Conservation (phyloP, 129 eudicot genomes). For the Tanacetum coccineum region DNA sequence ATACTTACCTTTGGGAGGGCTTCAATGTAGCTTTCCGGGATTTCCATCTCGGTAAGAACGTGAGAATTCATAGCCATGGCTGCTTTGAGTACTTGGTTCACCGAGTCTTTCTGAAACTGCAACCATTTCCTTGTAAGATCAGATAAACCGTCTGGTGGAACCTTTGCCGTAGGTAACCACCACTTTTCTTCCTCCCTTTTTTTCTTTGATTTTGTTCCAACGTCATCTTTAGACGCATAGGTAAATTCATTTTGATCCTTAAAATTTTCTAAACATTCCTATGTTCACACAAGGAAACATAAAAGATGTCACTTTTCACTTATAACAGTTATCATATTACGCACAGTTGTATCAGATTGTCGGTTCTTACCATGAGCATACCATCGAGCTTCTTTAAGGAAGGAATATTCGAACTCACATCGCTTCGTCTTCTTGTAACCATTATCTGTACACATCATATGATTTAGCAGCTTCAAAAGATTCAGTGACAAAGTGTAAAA, state of each 20-base stretch:
- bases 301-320: background rate
- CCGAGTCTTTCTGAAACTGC: conserved; percentile 80
- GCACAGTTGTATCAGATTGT: background rate
- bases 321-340: too few relatives aligned
- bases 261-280: conserved; percentile 84
- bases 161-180: conserved; percentile 94
- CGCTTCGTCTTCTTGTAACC: conserved; percentile 71
- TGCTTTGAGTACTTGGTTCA: conserved; percentile 83
- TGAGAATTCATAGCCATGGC: conserved; percentile 95
- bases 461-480: background rate
- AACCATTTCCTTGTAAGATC: conserved; percentile 77
- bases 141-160: conserved; percentile 76
- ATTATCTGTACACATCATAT: conserved; percentile 43
- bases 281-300: conserved; percentile 14
- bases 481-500: background rate
- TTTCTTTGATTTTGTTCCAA: conserved; percentile 31
- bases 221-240: conserved; percentile 57
- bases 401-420: conserved; percentile 62
- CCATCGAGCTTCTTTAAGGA: conserved; percentile 78
- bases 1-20: conserved; percentile 86
- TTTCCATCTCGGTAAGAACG: conserved; percentile 74
- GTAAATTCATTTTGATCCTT: conserved; percentile 74
- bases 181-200: conserved; percentile 77
- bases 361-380: conserved; percentile 77
- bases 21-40: conserved; percentile 85